Base-by-base conservation (phyloP, 208 protist genomes). In the Trypanosoma vivax region DNA sequence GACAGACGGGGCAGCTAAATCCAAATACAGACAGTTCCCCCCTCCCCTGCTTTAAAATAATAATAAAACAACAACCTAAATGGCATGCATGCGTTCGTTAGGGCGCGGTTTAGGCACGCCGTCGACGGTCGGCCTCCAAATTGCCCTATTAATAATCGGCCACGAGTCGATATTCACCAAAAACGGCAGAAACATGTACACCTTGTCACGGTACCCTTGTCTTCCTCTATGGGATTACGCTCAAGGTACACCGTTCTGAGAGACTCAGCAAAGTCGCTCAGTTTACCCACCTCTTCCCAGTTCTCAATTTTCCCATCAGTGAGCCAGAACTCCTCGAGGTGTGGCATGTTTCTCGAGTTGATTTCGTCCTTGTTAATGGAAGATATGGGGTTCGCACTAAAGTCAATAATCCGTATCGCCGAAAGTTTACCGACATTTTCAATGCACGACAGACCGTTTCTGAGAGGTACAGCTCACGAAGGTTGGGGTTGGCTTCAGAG, bases 221-320 rank as follows among this genome's bases (percentile, higher is more conserved):
- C 87, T 13, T 94, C 71, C 42, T 94, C 86, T 24, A 94, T 85
- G 7, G 90, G 86, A 52, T 94, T 96, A 21, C 84, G 70, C 56
- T 96, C 86, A 11, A 96, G 67, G 46, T 94, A 96, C 6, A 96
- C 81, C 6, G 87, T 96, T 19, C 70, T 72, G 1, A 96, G 65
- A 1, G 76, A 87, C 13, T 62, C 60, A 7, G 53, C 56, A 38
- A 90, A 90, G 2, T 43, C 51, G 19, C 48, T 65, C 27, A 96
- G 68, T 49, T 91, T 92, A 16, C 71, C 52, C 0, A 96, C 72
- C 42, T 96, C 90, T 9, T 53, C 53, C 83, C 84, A 96, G 14
- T 82, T 63, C 28, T 71, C 73, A 37, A 96, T 70, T 38, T 88
- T 91, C 5, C 73, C 87, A 40, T 94, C 83, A 5, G 86, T 96